Conservation (phyloP, 495 filamentous ascomycete genomes). For the Penicillium robsamsonii region DNA sequence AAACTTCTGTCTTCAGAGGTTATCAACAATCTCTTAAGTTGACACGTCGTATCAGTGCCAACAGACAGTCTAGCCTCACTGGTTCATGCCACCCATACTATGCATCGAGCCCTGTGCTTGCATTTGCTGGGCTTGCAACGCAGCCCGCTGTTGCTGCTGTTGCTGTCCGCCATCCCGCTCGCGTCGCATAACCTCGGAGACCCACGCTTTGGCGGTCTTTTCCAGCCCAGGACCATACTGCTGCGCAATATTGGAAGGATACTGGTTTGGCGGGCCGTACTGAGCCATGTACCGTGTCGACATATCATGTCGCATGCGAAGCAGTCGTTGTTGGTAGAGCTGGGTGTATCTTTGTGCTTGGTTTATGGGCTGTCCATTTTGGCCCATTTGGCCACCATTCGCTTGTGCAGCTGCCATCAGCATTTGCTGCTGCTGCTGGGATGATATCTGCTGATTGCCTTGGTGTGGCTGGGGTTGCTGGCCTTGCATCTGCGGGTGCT, state of each 20-base stretch:
- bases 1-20: not conserved
- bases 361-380: slow-evolving; percentile 32
- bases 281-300: slow-evolving; percentile 37
- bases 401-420: slow-evolving; percentile 43
- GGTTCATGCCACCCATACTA: slow-evolving; percentile 41
- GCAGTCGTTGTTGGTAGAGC: slow-evolving; percentile 40
- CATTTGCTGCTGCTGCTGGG: slow-evolving; percentile 44
- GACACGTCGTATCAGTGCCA: not conserved
- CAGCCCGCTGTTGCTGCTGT: slow-evolving; percentile 30
- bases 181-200: slow-evolving; percentile 47
- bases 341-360: slow-evolving; percentile 37
- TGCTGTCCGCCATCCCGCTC: slow-evolving; percentile 42
- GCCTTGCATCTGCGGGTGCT: slow-evolving; percentile 32
- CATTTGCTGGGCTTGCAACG: slow-evolving; percentile 37
- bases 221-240: slow-evolving; percentile 39
- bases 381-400: slow-evolving; percentile 40
- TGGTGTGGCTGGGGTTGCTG: slow-evolving; percentile 40
- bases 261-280: slow-evolving; percentile 43
- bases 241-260: slow-evolving; percentile 42
- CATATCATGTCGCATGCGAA: slow-evolving; percentile 41
- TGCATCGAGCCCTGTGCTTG: slow-evolving; percentile 50
- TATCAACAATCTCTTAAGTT: slow-evolving; percentile 2
- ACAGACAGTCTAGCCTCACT: slow-evolving; percentile 16
- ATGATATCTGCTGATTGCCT: slow-evolving; percentile 33
- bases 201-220: slow-evolving; percentile 41